Percentiles rank a stretch among this genome's conserved stretches.
phyloP scores from a whole-genome alignment of 495 filamentous ascomycete genomes.

The Aspergillus funiculosus region DNA sequence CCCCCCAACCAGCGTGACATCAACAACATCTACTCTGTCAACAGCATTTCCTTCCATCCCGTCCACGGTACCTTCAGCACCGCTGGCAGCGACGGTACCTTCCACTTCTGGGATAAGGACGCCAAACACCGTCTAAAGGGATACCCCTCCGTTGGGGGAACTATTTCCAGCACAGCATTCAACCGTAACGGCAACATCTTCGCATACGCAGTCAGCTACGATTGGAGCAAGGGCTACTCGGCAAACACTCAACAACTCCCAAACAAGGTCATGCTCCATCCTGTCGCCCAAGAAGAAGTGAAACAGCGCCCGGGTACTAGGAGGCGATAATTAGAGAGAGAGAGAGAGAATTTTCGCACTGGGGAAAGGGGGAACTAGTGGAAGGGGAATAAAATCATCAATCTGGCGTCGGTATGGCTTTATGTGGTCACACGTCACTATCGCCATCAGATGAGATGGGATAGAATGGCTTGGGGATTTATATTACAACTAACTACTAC shows the following conservation, averaged over 20 bases:
- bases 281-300: conserved; percentile 68
- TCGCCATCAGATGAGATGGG: no score
- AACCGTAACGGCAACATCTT: conserved; percentile 72
- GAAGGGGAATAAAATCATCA: no score
- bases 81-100: conserved; percentile 81
- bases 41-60: conserved; percentile 85
- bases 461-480: not conserved
- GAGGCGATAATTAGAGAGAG: conserved; percentile 53
- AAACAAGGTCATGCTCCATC: conserved; percentile 85
- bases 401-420: not conserved
- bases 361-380: no score
- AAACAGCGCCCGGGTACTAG: conserved; percentile 68
- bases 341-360: not conserved
- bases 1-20: conserved; percentile 56
- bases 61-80: conserved; percentile 85
- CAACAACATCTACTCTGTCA: conserved; percentile 82
- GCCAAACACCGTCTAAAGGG: conserved; percentile 82
- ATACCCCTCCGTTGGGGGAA: conserved; percentile 76
- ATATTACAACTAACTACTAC: not conserved
- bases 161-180: conserved; percentile 74
- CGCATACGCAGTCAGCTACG: conserved; percentile 87
- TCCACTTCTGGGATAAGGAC: conserved; percentile 88
- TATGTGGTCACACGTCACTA: no score
- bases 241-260: conserved; percentile 61
- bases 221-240: conserved; percentile 88